Base-by-base conservation (phyloP, 495 filamentous ascomycete species). In the Neurospora sp. region DNA sequence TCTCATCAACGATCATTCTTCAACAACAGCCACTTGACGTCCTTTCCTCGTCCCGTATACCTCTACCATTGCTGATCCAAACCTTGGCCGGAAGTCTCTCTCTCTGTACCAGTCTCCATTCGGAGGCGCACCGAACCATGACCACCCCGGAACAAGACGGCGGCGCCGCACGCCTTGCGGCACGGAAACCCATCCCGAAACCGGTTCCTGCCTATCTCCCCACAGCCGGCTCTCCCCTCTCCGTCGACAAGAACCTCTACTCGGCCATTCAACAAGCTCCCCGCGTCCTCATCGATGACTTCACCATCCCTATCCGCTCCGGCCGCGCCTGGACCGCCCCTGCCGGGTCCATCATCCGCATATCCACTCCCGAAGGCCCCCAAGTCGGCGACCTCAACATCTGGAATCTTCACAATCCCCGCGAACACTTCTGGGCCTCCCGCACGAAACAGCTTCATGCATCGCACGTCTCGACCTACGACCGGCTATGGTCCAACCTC, bases 361-460 rank as follows among this genome's bases (percentile, higher is more conserved):
- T 95, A 70, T 90, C 89, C 22, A 94, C 92, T 0, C 91, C 91
- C 1, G 82, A 91, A 61, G 92, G 92, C 0, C 89, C 92, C 0
- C 92, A 94, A 77, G 91, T 93, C 0, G 93, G 92, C 39, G 92
- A 96, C 75, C 83, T 96, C 35, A 96, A 96, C 77, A 87, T 94
- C 76, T 96, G 90, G 90, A 91, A 91, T 68, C 84, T 84, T 41
- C 84, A 90, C 71, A 93, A 94, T 76, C 92, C 92, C 1, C 86
- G 91, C 14, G 92, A 94, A 78, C 86, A 87, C 38, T 91, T 96
- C 80, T 96, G 92, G 92, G 93, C 93, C 3, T 83, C 88, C 1
- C 87, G 92, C 53, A 96, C 93, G 5, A 86, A 89, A 69, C 92
- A 96, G 76, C 87, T 96, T 31, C 90, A 96, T 69, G 86, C 88